phyloP scores from a whole-genome alignment of 345 rosid genomes.

The Gossypium arboreum region DNA sequence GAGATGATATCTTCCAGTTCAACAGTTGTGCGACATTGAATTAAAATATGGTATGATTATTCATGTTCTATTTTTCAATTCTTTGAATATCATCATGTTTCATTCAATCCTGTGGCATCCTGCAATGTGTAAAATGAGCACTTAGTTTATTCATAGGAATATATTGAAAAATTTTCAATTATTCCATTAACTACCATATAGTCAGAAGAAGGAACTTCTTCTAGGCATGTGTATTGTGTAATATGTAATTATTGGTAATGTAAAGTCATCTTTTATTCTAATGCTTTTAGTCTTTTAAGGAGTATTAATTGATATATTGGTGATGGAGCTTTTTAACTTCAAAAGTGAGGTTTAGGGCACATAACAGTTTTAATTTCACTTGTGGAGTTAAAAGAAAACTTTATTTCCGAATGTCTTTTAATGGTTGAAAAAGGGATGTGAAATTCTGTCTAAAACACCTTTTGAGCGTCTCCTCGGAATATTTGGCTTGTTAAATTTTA shows the following conservation, averaged over 20 bases:
- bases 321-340: too few relatives aligned
- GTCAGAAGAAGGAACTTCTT: neutral
- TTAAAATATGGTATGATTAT: neutral
- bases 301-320: too few relatives aligned
- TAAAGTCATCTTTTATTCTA: too few relatives aligned
- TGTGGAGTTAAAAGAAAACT: too few relatives aligned
- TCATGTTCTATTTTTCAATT: neutral
- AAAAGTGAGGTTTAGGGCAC: too few relatives aligned
- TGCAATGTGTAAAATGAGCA: neutral
- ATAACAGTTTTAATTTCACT: too few relatives aligned
- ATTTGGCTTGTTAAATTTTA: too few relatives aligned
- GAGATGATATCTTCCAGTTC: slow-evolving; percentile 38
- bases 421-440: neutral
- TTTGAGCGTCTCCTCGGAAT: too few relatives aligned
- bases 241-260: too few relatives aligned
- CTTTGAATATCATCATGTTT: neutral
- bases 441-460: neutral
- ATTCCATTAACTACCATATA: neutral
- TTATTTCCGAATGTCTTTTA: too few relatives aligned
- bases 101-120: too few relatives aligned
- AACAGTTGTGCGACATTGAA: slow-evolving; percentile 21
- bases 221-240: neutral
- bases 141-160: neutral
- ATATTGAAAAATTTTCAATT: neutral
- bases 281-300: neutral